A percentile compares a stretch with the other conserved stretches of the same genome.
These are phyloP conservation scores for Cadophora sp. DNA, from an alignment of 2,329 filamentous ascomycete genomes.

Conservation along the genomic window DNA sequence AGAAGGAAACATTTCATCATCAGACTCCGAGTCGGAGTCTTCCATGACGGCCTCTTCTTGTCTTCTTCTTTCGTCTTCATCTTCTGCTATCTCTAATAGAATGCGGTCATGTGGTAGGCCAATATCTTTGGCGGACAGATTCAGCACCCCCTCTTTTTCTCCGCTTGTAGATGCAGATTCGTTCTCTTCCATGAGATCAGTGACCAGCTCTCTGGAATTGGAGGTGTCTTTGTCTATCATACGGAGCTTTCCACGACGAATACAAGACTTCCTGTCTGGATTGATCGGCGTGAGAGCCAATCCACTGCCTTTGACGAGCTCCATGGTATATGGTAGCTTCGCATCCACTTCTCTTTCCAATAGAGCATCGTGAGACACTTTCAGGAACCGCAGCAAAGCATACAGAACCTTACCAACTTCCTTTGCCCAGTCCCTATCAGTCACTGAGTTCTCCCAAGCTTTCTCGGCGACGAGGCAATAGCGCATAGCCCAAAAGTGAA, in stretches of 20 bases:
- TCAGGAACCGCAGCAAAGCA: neutral
- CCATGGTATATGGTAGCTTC: neutral
- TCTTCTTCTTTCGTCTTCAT: neutral
- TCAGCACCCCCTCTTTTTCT: neutral
- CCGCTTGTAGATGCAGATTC: neutral
- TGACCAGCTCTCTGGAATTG: neutral
- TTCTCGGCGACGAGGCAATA: neutral
- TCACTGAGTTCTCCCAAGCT: neutral
- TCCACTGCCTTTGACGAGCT: neutral
- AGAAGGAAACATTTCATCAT: slow-evolving; percentile 11
- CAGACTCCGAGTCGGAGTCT: neutral
- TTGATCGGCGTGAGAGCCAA: neutral
- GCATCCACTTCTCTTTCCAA: slow-evolving; percentile 5
- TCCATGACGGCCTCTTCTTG: too few species aligned
- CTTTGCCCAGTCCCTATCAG: neutral
- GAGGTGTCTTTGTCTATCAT: neutral
- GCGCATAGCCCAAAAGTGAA: neutral
- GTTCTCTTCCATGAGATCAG: neutral
- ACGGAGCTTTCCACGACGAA: neutral
- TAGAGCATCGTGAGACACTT: neutral
- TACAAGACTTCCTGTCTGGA: neutral
- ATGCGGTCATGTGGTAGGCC: neutral
- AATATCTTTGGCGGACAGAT: neutral
- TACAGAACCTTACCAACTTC: slow-evolving; percentile 1
- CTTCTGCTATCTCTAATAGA: neutral